Conservation (phyloP, 2,329 filamentous ascomycete genomes). For the Phialocephala sp. region DNA sequence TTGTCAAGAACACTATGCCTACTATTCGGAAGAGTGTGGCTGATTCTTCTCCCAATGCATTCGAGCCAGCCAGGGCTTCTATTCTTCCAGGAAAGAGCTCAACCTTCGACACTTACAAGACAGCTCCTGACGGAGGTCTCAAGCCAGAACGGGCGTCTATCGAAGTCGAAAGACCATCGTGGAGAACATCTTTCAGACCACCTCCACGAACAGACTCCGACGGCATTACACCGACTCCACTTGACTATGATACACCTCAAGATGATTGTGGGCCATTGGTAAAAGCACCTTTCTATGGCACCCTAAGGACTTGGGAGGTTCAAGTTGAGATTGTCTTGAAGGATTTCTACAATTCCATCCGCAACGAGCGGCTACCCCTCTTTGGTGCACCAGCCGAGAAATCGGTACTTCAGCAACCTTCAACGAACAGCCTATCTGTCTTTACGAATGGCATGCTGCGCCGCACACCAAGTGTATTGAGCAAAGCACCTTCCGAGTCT, state of each 20-base stretch:
- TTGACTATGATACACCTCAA: slow-evolving; percentile 43
- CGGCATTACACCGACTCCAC: slow-evolving; percentile 41
- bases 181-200: slow-evolving; percentile 43
- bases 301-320: slow-evolving; percentile 80
- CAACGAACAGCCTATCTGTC: slow-evolving; percentile 72
- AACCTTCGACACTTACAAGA: slow-evolving; percentile 33
- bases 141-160: slow-evolving; percentile 39
- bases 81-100: slow-evolving; percentile 52
- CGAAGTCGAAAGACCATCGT: slow-evolving; percentile 42
- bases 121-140: slow-evolving; percentile 21
- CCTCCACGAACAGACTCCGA: slow-evolving; percentile 36
- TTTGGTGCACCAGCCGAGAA: slow-evolving; percentile 69
- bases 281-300: slow-evolving; percentile 75
- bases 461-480: slow-evolving; percentile 87
- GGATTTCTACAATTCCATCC: slow-evolving; percentile 89
- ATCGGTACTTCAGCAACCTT: slow-evolving; percentile 47
- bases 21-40: slow-evolving; percentile 80
- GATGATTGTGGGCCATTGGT: slow-evolving; percentile 79
- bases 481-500: slow-evolving; percentile 88
- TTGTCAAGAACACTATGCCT: slow-evolving; percentile 94
- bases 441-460: slow-evolving; percentile 72
- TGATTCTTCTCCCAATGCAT: slow-evolving; percentile 73
- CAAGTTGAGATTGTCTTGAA: slow-evolving; percentile 92
- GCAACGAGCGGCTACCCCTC: slow-evolving; percentile 83
- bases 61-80: slow-evolving; percentile 58